Conservation (phyloP, 805 yeast species). For the Wickerhamomyces silvicola region DNA sequence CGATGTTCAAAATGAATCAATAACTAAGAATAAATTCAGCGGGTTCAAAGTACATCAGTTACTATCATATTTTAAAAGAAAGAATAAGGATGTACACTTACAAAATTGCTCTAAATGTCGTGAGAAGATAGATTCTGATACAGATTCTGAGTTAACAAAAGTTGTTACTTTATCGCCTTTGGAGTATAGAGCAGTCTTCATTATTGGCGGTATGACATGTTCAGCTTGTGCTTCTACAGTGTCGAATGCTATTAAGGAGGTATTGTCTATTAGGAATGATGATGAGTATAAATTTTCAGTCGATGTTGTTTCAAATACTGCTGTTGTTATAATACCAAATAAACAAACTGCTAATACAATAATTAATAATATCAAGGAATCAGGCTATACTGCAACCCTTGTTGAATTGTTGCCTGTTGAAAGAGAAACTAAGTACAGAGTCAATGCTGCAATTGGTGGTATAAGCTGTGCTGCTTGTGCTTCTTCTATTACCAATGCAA, state of each 20-base stretch:
- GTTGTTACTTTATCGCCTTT: constrained; percentile 15
- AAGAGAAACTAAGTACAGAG: constrained; percentile 39
- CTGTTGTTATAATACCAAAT: constrained; percentile 45
- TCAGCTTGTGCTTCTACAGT: constrained; percentile 52
- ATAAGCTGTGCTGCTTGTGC: constrained; percentile 73
- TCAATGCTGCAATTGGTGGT: constrained; percentile 62
- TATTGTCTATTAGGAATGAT: constrained; percentile 14
- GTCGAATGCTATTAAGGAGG: constrained; percentile 31
- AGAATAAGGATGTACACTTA: constrained; percentile 27
- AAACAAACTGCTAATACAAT: constrained; percentile 45
- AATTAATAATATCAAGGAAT: constrained; percentile 39
- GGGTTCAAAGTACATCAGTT: constrained; percentile 1
- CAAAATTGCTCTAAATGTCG: constrained; percentile 38
- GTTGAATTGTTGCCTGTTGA: constrained; percentile 56
- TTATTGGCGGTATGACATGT: constrained; percentile 66
- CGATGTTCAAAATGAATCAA: constrained; percentile 16
- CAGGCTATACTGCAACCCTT: constrained; percentile 43
- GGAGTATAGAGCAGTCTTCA: constrained; percentile 43
- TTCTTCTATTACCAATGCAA: constrained; percentile 44
- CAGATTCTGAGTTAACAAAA: constrained; percentile 21
- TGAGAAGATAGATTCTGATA: constrained; percentile 15
- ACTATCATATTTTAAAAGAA: constrained; percentile 13
- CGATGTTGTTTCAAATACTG: constrained; percentile 46
- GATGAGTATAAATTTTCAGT: constrained; percentile 34
- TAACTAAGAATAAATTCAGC: constrained; percentile 1